phyloP scores from a whole-genome alignment of 192 early-diverging fungal genomes.

The Backusella australiensis region DNA sequence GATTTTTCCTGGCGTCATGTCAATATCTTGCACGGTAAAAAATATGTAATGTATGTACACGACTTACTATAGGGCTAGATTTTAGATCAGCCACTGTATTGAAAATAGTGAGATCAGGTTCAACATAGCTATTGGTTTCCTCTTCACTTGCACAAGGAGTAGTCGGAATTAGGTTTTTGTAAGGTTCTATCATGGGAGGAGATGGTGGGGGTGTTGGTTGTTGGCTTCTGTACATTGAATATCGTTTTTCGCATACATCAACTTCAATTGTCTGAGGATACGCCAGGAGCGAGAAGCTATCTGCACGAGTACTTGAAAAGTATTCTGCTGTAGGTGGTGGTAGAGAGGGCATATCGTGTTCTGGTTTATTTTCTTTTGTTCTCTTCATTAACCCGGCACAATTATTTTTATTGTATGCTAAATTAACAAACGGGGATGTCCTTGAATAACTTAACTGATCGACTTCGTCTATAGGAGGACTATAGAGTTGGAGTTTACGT shows the following conservation, averaged over 20 bases:
- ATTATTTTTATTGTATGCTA: neutral
- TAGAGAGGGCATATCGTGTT: neutral
- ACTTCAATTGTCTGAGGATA: neutral
- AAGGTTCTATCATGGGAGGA: neutral
- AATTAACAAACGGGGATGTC: neutral
- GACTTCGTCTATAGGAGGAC: slow-evolving; percentile 13
- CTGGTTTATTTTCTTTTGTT: neutral
- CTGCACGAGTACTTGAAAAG: neutral
- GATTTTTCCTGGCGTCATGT: neutral
- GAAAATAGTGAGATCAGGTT: neutral
- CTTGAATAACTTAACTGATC: slow-evolving; percentile 15
- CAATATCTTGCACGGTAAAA: neutral
- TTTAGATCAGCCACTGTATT: neutral
- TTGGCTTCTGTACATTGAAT: neutral
- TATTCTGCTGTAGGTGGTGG: slow-evolving; percentile 14
- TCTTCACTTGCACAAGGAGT: neutral
- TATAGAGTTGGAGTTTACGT: slow-evolving; percentile 14
- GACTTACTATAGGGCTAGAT: neutral
- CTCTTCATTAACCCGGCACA: neutral
- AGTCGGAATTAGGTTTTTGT: neutral
- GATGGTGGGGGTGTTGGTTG: slow-evolving; percentile 1
- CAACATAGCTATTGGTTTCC: neutral
- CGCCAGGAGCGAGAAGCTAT: neutral
- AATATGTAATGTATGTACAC: neutral
- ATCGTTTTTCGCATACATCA: slow-evolving; percentile 11